Evolutionary conservation across 192 early-diverging fungal species (phyloP).

Genomic region (Coemansia aciculifera): DNA sequence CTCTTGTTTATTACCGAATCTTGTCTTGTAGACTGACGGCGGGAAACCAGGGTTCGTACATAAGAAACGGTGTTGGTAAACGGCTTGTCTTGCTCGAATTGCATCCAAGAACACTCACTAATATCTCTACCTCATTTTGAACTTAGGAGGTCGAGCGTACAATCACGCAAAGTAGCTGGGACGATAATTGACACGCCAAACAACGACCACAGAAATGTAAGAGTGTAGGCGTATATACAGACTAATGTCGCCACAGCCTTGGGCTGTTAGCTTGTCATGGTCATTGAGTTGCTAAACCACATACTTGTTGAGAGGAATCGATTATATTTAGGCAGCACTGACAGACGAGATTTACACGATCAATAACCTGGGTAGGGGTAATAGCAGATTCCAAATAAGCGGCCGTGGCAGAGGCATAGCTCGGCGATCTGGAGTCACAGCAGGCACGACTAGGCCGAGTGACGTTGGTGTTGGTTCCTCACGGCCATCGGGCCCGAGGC

Average conservation of each 20-base stretch:
- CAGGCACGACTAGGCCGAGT: neutral
- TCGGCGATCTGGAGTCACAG: neutral
- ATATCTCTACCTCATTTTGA: neutral
- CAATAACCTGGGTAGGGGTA: neutral
- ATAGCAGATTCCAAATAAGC: neutral
- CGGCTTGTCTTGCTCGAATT: neutral
- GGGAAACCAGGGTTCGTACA: constrained; percentile 13
- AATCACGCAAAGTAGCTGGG: neutral
- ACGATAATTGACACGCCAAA: constrained; percentile 10
- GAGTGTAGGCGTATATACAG: neutral
- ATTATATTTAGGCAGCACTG: neutral
- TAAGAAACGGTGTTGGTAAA: too few species aligned
- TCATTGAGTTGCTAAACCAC: neutral
- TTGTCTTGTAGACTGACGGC: constrained; percentile 15
- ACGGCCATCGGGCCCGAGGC: neutral
- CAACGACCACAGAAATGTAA: constrained; percentile 9
- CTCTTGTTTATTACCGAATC: neutral
- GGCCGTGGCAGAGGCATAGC: neutral
- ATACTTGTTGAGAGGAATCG: neutral
- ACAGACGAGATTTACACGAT: neutral
- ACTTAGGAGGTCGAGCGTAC: neutral
- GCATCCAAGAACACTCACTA: neutral
- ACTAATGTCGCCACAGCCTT: neutral
- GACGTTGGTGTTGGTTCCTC: neutral
- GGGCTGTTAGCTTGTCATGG: neutral